phyloP scores from a whole-genome alignment of 352 stramenopile genomes.

The Phytophthora palmivora region DNA sequence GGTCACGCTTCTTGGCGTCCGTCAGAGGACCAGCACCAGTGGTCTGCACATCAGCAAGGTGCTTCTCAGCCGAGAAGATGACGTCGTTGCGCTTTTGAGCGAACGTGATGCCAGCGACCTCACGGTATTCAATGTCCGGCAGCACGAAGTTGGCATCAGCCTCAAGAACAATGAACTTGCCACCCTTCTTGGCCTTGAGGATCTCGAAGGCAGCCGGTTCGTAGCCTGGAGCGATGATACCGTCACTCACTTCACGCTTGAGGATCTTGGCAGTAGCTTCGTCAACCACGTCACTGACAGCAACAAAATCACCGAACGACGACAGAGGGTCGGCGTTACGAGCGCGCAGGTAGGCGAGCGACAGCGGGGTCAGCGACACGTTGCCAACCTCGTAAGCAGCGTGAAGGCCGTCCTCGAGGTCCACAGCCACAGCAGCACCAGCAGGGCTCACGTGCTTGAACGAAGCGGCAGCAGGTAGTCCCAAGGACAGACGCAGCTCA shows the following conservation, averaged over 20 bases:
- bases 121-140: slow-evolving; percentile 96
- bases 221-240: slow-evolving; percentile 99
- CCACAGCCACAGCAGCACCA: slow-evolving; percentile 96
- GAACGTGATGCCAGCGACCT: slow-evolving; percentile 99
- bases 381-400: slow-evolving; percentile 96
- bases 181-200: slow-evolving; percentile 98
- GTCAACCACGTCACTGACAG: slow-evolving; percentile 98
- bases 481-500: slow-evolving; percentile 95
- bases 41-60: slow-evolving; percentile 95
- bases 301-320: slow-evolving; percentile 99
- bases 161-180: slow-evolving; percentile 99
- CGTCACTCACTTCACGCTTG: slow-evolving; percentile 99
- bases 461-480: slow-evolving; percentile 94
- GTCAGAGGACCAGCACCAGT: slow-evolving; percentile 85
- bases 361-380: slow-evolving; percentile 92
- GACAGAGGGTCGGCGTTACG: slow-evolving; percentile 99
- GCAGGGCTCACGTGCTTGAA: slow-evolving; percentile 99
- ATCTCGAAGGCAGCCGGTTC: slow-evolving; percentile 98
- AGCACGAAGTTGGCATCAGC: slow-evolving; percentile 93
- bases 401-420: slow-evolving; percentile 94
- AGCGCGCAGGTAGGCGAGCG: slow-evolving; percentile 98
- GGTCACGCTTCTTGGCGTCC: slow-evolving; percentile 95
- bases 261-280: slow-evolving; percentile 98
- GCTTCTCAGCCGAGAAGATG: slow-evolving; percentile 90
- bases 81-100: slow-evolving; percentile 98